phyloP scores from a whole-genome alignment of 2,329 filamentous ascomycete species.

The Xylogone sp. region DNA sequence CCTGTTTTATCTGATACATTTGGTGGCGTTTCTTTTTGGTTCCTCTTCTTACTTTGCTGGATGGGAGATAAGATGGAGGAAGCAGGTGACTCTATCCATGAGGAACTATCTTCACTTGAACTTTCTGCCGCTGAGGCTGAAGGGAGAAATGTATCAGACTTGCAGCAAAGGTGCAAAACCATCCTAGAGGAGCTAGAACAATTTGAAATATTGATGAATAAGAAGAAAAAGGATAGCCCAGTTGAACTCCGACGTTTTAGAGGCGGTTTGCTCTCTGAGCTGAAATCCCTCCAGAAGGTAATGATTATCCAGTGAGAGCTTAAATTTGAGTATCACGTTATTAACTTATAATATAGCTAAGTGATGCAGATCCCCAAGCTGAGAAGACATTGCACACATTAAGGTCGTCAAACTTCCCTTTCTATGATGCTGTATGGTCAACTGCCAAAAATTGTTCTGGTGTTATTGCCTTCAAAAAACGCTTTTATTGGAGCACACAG shows the following conservation, averaged over 20 bases:
- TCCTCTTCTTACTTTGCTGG: too few relatives aligned
- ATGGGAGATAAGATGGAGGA: not conserved
- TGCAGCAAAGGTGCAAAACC: conserved; percentile 25
- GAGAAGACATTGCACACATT: conserved; percentile 48
- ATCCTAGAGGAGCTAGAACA: conserved; percentile 41
- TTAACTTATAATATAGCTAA: conserved; percentile 13
- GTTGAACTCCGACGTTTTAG: conserved; percentile 48
- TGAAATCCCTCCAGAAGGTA: conserved; percentile 42
- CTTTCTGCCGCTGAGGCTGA: conserved; percentile 4
- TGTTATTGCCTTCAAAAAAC: conserved; percentile 53
- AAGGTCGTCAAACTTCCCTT: conserved; percentile 62
- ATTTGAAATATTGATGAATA: conserved; percentile 36
- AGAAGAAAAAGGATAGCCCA: conserved; percentile 39
- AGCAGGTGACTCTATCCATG: conserved; percentile 4
- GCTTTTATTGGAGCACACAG: conserved; percentile 43
- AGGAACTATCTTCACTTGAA: not conserved
- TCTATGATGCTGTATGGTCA: conserved; percentile 60
- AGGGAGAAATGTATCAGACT: conserved; percentile 15
- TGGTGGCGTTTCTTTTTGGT: too few relatives aligned
- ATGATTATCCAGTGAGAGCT: not conserved
- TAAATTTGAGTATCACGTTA: not conserved
- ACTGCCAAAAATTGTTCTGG: conserved; percentile 54
- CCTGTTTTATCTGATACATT: not conserved
- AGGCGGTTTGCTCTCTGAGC: conserved; percentile 41
- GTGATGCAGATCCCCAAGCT: conserved; percentile 17